Evolutionary conservation across 306 rosid species (phyloP).

Genomic region (Canavalia gladiata): DNA sequence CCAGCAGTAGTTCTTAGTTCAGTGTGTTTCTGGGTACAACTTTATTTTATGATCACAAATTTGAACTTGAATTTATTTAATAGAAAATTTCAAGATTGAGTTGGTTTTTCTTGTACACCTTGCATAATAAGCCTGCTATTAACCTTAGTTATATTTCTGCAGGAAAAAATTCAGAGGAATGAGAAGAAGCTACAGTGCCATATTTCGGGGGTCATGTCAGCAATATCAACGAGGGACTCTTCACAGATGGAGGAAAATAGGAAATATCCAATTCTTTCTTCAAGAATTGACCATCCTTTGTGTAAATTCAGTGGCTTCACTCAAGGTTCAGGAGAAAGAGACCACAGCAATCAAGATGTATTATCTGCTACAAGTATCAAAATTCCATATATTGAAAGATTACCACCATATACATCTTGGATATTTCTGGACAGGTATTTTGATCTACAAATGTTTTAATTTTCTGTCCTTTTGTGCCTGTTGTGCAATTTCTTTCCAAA

Average conservation of each 20-base stretch:
- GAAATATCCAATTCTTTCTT: conserved; percentile 62
- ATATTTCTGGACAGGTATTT: conserved; percentile 87
- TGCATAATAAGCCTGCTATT: conserved; percentile 26
- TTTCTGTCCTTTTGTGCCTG: conserved; percentile 12
- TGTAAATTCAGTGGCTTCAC: conserved; percentile 68
- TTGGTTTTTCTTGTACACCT: conserved; percentile 41
- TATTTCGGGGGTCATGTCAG: conserved; percentile 52
- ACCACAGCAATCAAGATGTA: conserved; percentile 62
- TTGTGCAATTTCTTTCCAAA: conserved; percentile 27
- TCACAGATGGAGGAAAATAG: conserved; percentile 49
- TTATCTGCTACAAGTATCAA: conserved; percentile 61
- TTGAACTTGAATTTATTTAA: conserved; percentile 19
- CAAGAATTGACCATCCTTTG: conserved; percentile 72
- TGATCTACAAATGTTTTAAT: conserved; percentile 30
- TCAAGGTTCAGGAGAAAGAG: conserved; percentile 70
- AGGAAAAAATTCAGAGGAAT: conserved; percentile 81
- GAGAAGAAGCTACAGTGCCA: conserved; percentile 66
- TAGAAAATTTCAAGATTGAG: conserved; percentile 9
- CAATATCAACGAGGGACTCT: conserved; percentile 52
- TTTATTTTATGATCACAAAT: conserved; percentile 4
- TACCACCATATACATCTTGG: conserved; percentile 94
- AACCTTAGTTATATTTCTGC: conserved; percentile 43
- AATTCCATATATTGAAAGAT: conserved; percentile 70
- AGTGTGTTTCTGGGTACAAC: background rate
- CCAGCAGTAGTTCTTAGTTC: conserved; percentile 10